Conservation (phyloP, 495 filamentous ascomycete genomes). For the Neurospora sp. region DNA sequence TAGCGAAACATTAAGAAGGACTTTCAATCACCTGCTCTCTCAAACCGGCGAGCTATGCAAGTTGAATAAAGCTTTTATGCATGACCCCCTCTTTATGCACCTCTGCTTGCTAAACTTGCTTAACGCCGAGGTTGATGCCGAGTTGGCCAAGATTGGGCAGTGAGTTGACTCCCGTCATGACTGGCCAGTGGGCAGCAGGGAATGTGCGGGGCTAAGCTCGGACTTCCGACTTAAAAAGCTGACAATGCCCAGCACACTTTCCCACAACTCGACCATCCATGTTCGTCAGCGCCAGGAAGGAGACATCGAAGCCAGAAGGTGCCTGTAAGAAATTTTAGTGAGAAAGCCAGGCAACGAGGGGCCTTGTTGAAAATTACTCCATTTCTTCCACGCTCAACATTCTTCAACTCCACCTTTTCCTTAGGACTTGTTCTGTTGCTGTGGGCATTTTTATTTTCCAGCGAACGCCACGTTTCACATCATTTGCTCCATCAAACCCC, state of each 20-base stretch:
- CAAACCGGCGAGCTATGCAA: neutral
- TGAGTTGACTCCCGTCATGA: neutral
- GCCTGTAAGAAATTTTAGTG: neutral
- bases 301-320: neutral
- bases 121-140: neutral
- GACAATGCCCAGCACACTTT: neutral
- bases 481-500: neutral
- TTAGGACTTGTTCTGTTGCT: neutral
- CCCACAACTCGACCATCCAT: neutral
- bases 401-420: neutral
- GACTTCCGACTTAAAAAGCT: neutral
- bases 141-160: neutral
- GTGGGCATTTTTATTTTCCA: neutral
- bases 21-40: neutral
- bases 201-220: neutral
- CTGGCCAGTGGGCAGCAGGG: neutral
- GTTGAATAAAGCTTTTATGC: neutral
- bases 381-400: neutral
- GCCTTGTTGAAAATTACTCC: neutral
- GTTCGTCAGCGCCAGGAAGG: neutral
- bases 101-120: neutral
- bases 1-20: neutral
- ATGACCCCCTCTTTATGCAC: neutral
- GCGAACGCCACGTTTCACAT: neutral
- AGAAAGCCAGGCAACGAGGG: neutral